Conservation (phyloP, 2,329 filamentous ascomycete species). For the Calonectria montana region DNA sequence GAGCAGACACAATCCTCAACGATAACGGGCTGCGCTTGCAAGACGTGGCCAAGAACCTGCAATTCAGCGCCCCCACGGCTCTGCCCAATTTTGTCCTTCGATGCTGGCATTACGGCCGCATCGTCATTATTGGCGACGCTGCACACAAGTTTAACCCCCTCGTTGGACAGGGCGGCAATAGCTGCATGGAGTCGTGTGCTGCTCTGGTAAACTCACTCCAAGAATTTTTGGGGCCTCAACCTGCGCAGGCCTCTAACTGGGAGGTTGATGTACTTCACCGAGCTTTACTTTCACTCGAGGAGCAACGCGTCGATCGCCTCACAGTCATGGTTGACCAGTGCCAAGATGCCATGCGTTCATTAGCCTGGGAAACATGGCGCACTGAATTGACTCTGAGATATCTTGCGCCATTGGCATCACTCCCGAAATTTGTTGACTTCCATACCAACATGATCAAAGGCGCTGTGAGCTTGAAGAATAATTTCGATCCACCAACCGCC, state of each 20-base stretch:
- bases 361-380: neutral
- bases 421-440: neutral
- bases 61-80: neutral
- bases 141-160: neutral
- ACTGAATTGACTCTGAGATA: neutral
- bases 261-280: neutral
- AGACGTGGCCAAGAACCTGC: neutral
- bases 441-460: neutral
- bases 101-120: neutral
- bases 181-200: neutral
- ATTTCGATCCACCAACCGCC: neutral
- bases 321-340: neutral
- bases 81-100: neutral
- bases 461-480: neutral
- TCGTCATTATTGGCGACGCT: neutral
- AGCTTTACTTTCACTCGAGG: neutral
- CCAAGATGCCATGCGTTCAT: neutral
- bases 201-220: neutral
- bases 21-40: neutral
- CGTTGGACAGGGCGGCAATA: neutral
- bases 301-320: neutral
- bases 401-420: neutral
- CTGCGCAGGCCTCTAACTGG: neutral
- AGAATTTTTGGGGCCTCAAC: neutral
- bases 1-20: neutral